Percentiles rank a stretch among this genome's conserved stretches.
phyloP scores from a whole-genome alignment of 179 eudicot species.

The Carnegiea gigantea region DNA sequence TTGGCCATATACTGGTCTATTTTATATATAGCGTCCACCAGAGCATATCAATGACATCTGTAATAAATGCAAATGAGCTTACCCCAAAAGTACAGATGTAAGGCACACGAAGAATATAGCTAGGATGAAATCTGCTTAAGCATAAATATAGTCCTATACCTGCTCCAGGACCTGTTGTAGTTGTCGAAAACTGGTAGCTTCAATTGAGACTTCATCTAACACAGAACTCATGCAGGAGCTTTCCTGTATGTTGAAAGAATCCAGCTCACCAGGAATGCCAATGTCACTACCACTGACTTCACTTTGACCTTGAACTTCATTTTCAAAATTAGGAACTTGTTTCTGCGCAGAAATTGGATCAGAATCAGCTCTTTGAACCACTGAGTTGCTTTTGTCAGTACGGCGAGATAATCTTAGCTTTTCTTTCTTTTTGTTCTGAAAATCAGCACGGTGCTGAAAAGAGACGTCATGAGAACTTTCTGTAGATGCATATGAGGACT shows the following conservation, averaged over 20 bases:
- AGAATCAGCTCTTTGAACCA: slow-evolving; percentile 28
- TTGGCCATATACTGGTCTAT: neutral
- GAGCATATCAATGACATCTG: too few species aligned
- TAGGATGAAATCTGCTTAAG: neutral
- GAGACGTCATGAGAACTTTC: slow-evolving; percentile 41
- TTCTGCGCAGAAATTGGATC: slow-evolving; percentile 37
- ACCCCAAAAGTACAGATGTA: neutral
- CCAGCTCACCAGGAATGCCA: slow-evolving; percentile 43
- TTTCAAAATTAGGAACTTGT: slow-evolving; percentile 32
- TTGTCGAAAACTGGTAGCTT: slow-evolving; percentile 82
- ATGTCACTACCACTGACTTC: slow-evolving; percentile 29
- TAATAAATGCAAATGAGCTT: too few species aligned
- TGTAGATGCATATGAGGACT: slow-evolving; percentile 45
- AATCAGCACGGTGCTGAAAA: slow-evolving; percentile 35
- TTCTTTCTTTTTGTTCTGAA: slow-evolving; percentile 41
- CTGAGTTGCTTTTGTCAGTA: slow-evolving; percentile 25
- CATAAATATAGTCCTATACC: slow-evolving; percentile 44
- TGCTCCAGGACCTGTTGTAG: slow-evolving; percentile 81
- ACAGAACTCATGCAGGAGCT: slow-evolving; percentile 62
- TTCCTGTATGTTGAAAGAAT: slow-evolving; percentile 53
- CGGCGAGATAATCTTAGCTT: slow-evolving; percentile 28
- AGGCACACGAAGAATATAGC: neutral
- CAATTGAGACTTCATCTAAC: slow-evolving; percentile 62
- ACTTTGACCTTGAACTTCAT: slow-evolving; percentile 40
- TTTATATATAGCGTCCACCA: neutral